These are phyloP conservation scores for Turnera subulata DNA, from an alignment of 345 rosid genomes.

Conservation along the genomic window DNA sequence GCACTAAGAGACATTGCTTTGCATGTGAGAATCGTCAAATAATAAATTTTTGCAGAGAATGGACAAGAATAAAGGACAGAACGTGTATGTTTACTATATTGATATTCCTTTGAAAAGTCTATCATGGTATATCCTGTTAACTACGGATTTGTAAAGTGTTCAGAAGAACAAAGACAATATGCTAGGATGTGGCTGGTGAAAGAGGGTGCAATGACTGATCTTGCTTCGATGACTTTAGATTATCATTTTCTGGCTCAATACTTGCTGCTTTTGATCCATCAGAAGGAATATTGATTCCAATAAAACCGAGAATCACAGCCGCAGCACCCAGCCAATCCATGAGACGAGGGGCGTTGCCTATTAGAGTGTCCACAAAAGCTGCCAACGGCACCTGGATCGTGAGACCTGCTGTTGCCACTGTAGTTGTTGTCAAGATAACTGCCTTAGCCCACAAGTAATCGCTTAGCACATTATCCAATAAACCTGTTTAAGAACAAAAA, in stretches of 20 bases:
- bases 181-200: slow-evolving; percentile 21
- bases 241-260: slow-evolving; percentile 38
- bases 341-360: slow-evolving; percentile 63
- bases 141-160: too few species aligned
- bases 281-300: slow-evolving; percentile 78
- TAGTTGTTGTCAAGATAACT: slow-evolving; percentile 79
- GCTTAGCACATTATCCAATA: slow-evolving; percentile 87
- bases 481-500: slow-evolving; percentile 38
- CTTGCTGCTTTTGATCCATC: slow-evolving; percentile 42
- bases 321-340: slow-evolving; percentile 76
- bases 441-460: slow-evolving; percentile 98
- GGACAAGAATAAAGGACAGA: too few species aligned
- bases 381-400: slow-evolving; percentile 96
- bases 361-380: slow-evolving; percentile 70
- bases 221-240: slow-evolving; percentile 18
- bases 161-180: neutral
- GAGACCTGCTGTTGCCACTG: slow-evolving; percentile 91
- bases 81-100: too few species aligned
- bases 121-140: too few species aligned
- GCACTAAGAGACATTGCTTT: too few species aligned
- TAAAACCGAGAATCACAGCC: slow-evolving; percentile 86
- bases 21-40: too few species aligned
- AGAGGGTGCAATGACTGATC: slow-evolving; percentile 6
- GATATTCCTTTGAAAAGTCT: too few species aligned
- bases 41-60: too few species aligned